phyloP scores from a whole-genome alignment of 306 rosid genomes.

The Mimosa bimucronata region DNA sequence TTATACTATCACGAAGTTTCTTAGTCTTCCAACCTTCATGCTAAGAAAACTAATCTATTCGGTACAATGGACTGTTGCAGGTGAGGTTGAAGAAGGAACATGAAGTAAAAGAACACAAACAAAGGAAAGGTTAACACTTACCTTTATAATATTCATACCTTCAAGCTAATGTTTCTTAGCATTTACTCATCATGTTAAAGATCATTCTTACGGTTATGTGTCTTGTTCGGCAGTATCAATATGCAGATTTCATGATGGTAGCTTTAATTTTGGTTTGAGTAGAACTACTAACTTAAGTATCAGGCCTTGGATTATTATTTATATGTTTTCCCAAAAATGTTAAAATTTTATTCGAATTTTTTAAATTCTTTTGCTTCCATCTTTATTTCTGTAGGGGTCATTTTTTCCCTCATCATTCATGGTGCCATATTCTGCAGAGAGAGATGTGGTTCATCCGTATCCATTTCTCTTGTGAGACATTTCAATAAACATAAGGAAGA shows the following conservation, averaged over 20 bases:
- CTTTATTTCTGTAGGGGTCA: constrained; percentile 26
- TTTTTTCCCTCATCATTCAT: constrained; percentile 46
- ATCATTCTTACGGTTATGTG: constrained; percentile 10
- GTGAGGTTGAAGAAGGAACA: too few relatives aligned
- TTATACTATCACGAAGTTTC: too few relatives aligned
- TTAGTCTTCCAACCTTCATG: too few relatives aligned
- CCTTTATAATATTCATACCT: too few relatives aligned
- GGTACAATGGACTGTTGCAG: too few relatives aligned
- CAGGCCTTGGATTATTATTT: constrained; percentile 21
- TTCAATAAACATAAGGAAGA: constrained; percentile 56
- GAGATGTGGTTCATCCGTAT: constrained; percentile 78
- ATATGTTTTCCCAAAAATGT: not conserved
- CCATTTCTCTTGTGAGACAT: constrained; percentile 66
- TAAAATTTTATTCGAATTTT: constrained; percentile 18
- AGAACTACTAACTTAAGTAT: constrained; percentile 5
- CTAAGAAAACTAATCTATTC: too few relatives aligned
- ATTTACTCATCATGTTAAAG: constrained; percentile 20
- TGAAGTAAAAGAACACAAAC: too few relatives aligned
- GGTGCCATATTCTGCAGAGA: constrained; percentile 87
- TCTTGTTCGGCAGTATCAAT: constrained; percentile 5
- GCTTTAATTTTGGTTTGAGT: constrained; percentile 15
- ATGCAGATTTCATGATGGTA: constrained; percentile 15
- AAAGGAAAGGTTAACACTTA: too few relatives aligned
- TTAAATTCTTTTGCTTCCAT: constrained; percentile 5
- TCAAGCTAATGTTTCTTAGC: constrained; percentile 18